A percentile compares a stretch with the other conserved stretches of the same genome.
phyloP scores from a whole-genome alignment of 1,284 basidiomycete species.

The Anthracocystis setariae region DNA sequence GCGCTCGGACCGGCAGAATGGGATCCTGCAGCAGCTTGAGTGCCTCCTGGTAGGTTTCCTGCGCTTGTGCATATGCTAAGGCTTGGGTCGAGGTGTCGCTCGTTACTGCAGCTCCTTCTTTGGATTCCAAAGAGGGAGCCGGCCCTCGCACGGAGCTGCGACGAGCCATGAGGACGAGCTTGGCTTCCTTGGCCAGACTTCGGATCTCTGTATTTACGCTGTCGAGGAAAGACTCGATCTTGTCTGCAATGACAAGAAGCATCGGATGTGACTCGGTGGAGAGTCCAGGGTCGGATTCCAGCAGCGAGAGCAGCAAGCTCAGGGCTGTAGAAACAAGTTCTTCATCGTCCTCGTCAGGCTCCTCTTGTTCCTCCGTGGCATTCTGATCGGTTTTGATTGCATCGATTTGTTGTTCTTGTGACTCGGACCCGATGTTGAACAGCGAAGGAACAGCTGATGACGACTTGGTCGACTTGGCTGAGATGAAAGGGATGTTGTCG shows the following conservation, averaged over 20 bases:
- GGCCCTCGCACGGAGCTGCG: constrained; percentile 56
- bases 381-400: neutral
- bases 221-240: constrained; percentile 49
- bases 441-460: constrained; percentile 14
- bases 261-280: constrained; percentile 46
- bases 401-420: neutral
- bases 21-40: constrained; percentile 88
- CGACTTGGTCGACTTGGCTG: constrained; percentile 9
- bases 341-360: constrained; percentile 31
- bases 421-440: constrained; percentile 19
- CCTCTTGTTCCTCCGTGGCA: neutral
- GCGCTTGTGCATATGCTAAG: constrained; percentile 58
- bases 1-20: constrained; percentile 91
- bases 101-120: constrained; percentile 10
- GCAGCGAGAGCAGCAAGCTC: constrained; percentile 58
- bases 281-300: constrained; percentile 51
- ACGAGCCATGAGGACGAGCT: constrained; percentile 81
- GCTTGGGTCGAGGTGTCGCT: constrained; percentile 47
- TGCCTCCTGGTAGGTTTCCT: constrained; percentile 79
- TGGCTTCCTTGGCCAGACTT: constrained; percentile 78
- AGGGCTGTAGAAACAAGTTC: constrained; percentile 58
- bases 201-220: constrained; percentile 65
- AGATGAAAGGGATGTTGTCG: constrained; percentile 36
- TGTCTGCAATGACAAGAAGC: constrained; percentile 55
- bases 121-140: neutral